Percentiles rank a stretch among this genome's conserved stretches.
These are phyloP conservation scores for Cocos nucifera DNA, from an alignment of 176 grass and related monocot species.

Conservation along the genomic window DNA sequence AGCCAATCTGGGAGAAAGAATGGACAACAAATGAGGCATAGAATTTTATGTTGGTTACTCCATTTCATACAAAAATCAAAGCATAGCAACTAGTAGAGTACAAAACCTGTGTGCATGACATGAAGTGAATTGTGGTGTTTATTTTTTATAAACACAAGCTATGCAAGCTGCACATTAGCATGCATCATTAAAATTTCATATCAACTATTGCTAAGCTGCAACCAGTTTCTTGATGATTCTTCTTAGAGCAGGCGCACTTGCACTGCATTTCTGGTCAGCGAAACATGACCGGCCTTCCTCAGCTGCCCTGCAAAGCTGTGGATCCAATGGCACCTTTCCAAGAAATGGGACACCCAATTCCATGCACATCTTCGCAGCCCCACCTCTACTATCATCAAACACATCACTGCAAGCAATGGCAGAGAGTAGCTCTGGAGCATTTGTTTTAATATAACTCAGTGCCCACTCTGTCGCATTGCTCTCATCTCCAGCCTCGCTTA, in stretches of 20 bases:
- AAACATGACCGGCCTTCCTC: constrained; percentile 98
- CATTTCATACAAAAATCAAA: no score
- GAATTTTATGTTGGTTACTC: no score
- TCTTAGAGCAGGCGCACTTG: constrained; percentile 59
- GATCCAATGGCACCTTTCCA: constrained; percentile 89
- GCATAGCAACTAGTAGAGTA: no score
- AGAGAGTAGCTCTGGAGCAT: constrained; percentile 56
- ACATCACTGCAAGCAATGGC: constrained; percentile 60
- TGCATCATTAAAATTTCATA: no score
- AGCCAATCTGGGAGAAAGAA: no score
- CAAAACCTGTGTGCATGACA: no score
- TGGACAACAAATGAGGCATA: no score
- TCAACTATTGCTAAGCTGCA: constrained; percentile 15
- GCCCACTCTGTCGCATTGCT: constrained; percentile 42
- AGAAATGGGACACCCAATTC: constrained; percentile 87
- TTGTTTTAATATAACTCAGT: constrained; percentile 49
- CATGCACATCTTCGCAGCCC: constrained; percentile 66
- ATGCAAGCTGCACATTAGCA: no score
- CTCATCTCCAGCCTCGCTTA: constrained; percentile 32
- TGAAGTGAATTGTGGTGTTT: no score
- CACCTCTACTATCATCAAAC: constrained; percentile 73
- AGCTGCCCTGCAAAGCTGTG: constrained; percentile 69
- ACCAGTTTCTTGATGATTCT: constrained; percentile 72
- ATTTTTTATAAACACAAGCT: no score
- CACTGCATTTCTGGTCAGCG: constrained; percentile 55